Evolutionary conservation across 2,329 filamentous ascomycete genomes (phyloP).

Genomic region (Trichophyton mentagrophytes): DNA sequence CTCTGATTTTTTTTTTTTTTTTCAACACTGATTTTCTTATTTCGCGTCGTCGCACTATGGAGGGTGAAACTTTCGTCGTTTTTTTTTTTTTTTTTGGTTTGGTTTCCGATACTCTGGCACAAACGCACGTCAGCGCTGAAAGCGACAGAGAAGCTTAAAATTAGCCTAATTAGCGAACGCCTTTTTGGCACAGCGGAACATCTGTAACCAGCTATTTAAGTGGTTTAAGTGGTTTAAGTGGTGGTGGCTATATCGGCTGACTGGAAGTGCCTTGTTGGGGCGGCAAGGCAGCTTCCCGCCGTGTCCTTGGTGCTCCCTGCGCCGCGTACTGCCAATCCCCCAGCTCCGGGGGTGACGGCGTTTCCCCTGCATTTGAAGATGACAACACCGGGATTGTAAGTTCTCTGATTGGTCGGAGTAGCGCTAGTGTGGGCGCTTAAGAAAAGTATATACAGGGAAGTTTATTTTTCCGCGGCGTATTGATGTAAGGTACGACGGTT

Average conservation of each 20-base stretch:
- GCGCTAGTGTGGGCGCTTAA: conserved; percentile 2
- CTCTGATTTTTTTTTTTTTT: too few species aligned
- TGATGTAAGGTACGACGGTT: not conserved
- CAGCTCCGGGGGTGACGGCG: not conserved
- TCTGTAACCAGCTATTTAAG: not conserved
- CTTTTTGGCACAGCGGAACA: not conserved
- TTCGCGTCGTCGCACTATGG: not conserved
- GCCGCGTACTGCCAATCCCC: not conserved
- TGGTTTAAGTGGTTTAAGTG: not conserved
- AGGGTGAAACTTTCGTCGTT: not conserved
- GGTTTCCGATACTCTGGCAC: not conserved
- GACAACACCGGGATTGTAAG: not conserved
- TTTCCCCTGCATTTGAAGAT: not conserved
- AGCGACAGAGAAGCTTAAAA: not conserved
- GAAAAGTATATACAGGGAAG: not conserved
- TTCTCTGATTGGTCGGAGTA: not conserved
- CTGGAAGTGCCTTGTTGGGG: not conserved
- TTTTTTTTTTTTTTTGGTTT: not conserved
- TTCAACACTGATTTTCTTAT: too few species aligned
- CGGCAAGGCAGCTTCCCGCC: not conserved
- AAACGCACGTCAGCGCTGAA: not conserved
- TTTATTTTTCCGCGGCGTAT: not conserved
- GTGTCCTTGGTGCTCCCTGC: not conserved
- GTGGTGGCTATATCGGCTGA: not conserved
- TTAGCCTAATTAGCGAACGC: not conserved